A percentile compares a stretch with the other conserved stretches of the same genome.
These are phyloP conservation scores for Oryza australiensis DNA, from an alignment of 176 grass and related monocot genomes.

Conservation along the genomic window DNA sequence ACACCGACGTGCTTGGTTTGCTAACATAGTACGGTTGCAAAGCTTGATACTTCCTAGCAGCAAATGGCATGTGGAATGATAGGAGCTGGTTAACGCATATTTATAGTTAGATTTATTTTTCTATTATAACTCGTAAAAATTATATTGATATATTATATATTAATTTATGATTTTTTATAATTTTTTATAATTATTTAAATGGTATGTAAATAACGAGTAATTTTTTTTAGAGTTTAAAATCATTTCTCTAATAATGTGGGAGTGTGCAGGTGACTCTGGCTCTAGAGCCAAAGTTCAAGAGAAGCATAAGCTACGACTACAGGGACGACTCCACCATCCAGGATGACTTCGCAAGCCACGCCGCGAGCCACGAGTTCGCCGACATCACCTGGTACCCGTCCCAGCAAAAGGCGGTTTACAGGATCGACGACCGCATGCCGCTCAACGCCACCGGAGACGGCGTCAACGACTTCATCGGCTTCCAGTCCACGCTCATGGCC, in stretches of 20 bases:
- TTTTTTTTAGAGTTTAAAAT: too few species aligned
- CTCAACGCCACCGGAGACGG: conserved; percentile 54
- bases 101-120: too few species aligned
- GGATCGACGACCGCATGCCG: conserved; percentile 56
- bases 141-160: too few species aligned
- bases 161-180: too few species aligned
- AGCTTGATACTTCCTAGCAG: not conserved
- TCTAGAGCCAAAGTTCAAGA: conserved; percentile 71
- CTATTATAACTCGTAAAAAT: too few species aligned
- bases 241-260: too few species aligned
- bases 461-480: conserved; percentile 76
- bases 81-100: not conserved
- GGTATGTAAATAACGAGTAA: too few species aligned
- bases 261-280: conserved; percentile 70
- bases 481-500: conserved; percentile 45
- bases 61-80: not conserved
- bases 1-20: not conserved
- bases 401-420: conserved; percentile 60
- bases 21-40: not conserved
- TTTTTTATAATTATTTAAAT: too few species aligned
- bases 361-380: conserved; percentile 65
- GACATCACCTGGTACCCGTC: conserved; percentile 91
- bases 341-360: conserved; percentile 62
- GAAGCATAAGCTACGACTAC: conserved; percentile 70
- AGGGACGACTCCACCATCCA: conserved; percentile 51